These are phyloP conservation scores for Candida michaelii DNA, from an alignment of 805 yeast species.

Conservation along the genomic window DNA sequence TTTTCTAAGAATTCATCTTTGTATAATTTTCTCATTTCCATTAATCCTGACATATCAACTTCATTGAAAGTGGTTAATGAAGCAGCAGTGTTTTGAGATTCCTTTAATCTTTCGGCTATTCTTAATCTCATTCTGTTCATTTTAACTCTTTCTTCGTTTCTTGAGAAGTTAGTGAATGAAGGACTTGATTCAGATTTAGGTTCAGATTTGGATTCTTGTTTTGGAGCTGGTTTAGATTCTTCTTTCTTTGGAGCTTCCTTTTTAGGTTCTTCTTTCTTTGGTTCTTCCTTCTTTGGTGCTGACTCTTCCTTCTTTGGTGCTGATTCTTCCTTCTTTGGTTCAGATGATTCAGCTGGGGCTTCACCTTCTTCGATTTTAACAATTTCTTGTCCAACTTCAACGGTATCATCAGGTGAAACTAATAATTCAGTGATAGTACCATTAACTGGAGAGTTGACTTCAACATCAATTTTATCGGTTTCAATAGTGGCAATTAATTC, in stretches of 20 bases:
- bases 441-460: constrained; percentile 89
- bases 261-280: constrained; percentile 18
- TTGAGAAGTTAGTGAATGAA: constrained; percentile 55
- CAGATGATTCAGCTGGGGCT: constrained; percentile 49
- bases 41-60: constrained; percentile 89
- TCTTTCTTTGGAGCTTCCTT: constrained; percentile 17
- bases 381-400: constrained; percentile 91
- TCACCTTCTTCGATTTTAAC: constrained; percentile 80
- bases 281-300: constrained; percentile 26
- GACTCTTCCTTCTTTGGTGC: constrained; percentile 33
- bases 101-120: constrained; percentile 98
- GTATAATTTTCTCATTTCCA: constrained; percentile 94
- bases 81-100: constrained; percentile 98
- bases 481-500: constrained; percentile 95
- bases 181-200: constrained; percentile 22
- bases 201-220: constrained; percentile 19
- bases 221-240: constrained; percentile 32
- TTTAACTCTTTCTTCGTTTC: constrained; percentile 89
- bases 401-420: constrained; percentile 86
- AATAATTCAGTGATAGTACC: constrained; percentile 87
- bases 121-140: constrained; percentile 99
- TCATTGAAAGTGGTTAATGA: constrained; percentile 97
- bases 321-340: constrained; percentile 27
- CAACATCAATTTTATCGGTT: constrained; percentile 97
- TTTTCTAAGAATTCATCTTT: constrained; percentile 95